Percentiles rank a stretch among this genome's conserved stretches.
phyloP scores from a whole-genome alignment of 768 basidiomycete genomes.

The Cystobasidium onofrii region DNA sequence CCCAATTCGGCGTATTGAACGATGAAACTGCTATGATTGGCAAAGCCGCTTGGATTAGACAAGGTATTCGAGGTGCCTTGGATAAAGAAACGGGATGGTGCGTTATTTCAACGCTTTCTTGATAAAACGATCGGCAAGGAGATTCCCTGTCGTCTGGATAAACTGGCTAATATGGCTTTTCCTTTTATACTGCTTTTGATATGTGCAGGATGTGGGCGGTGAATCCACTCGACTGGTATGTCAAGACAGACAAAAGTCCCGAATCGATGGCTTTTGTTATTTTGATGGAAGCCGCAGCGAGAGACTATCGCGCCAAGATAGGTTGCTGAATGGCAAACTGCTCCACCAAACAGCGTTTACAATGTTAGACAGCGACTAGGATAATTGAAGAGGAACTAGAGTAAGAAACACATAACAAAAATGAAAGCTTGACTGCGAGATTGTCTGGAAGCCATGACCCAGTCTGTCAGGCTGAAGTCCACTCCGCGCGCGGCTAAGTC shows the following conservation, averaged over 20 bases:
- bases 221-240: constrained; percentile 56
- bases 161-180: too few relatives aligned
- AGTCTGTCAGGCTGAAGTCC: too few relatives aligned
- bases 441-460: too few relatives aligned
- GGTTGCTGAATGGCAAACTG: constrained; percentile 41
- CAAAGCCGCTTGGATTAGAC: constrained; percentile 43
- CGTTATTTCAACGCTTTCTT: background rate
- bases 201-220: constrained; percentile 47
- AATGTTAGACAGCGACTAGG: background rate
- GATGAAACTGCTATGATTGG: constrained; percentile 34
- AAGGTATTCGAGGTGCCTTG: constrained; percentile 26
- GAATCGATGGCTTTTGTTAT: constrained; percentile 74
- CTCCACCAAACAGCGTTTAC: too few relatives aligned
- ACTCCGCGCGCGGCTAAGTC: too few relatives aligned
- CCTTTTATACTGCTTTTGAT: too few relatives aligned
- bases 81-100: background rate
- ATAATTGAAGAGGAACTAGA: too few relatives aligned
- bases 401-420: too few relatives aligned
- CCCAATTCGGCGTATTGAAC: constrained; percentile 50
- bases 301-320: constrained; percentile 55
- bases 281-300: constrained; percentile 64
- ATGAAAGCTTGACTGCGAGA: too few relatives aligned
- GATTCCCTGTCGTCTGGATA: too few relatives aligned
- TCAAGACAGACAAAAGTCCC: constrained; percentile 55
- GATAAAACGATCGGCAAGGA: too few relatives aligned